phyloP scores from a whole-genome alignment of 2,329 filamentous ascomycete genomes.

The Harringtonia aguacate region DNA sequence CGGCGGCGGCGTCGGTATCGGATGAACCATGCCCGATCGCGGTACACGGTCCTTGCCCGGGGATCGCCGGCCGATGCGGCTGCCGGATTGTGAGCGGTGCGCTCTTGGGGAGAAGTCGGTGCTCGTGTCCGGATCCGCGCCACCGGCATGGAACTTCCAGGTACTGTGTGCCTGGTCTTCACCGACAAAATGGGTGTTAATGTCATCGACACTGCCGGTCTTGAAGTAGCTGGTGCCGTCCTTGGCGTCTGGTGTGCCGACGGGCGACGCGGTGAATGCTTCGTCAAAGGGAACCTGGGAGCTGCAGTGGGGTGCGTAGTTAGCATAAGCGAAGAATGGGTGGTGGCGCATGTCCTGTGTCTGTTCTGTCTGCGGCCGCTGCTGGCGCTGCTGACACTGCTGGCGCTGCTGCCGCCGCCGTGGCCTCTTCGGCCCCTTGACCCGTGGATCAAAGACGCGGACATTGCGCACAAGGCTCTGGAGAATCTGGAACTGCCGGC shows the following conservation, averaged over 20 bases:
- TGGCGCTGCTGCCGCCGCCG: too few species aligned
- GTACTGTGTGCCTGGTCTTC: slow-evolving; percentile 30
- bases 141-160: slow-evolving; percentile 44
- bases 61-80: slow-evolving; percentile 29
- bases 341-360: background rate
- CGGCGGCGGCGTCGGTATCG: background rate
- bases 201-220: slow-evolving; percentile 45
- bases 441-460: background rate
- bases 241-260: slow-evolving; percentile 24
- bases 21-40: background rate
- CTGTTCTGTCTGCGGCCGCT: background rate
- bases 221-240: slow-evolving; percentile 23
- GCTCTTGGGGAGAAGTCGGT: slow-evolving; percentile 17
- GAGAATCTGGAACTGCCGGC: slow-evolving; percentile 12
- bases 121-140: slow-evolving; percentile 15
- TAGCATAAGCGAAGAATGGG: slow-evolving; percentile 4
- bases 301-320: slow-evolving; percentile 25
- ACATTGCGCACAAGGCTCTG: slow-evolving; percentile 7
- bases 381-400: too few species aligned
- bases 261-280: slow-evolving; percentile 22
- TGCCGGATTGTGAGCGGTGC: slow-evolving; percentile 27
- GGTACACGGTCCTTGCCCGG: slow-evolving; percentile 7
- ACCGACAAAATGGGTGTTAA: slow-evolving; percentile 49
- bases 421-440: too few species aligned
- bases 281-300: slow-evolving; percentile 39